Evolutionary conservation across 1,139 yeast species (phyloP), one percentile per base, ranked within the genome.

Genomic region (Geotrichum phurueaensis): DNA sequence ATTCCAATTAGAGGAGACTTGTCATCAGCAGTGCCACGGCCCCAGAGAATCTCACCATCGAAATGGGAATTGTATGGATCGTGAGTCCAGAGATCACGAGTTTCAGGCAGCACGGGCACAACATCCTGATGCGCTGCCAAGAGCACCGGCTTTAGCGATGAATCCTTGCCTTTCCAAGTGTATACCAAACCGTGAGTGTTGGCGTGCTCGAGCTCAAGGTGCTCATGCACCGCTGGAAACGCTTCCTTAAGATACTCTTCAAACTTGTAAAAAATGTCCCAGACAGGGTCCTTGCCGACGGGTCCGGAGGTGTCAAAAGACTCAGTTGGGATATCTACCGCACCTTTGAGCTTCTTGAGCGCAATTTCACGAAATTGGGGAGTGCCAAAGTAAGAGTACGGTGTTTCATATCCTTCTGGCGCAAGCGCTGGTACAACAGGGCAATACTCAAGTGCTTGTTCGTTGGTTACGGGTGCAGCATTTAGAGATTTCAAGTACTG

Each of bases 51-150:
- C 49, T 66, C 66, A 47, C 88, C 88, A 67, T 87, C 96, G 68
- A 76, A 87, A 68, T 80, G 79, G 2, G 88, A 96, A 9, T 79
- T 79, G 64, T 83, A 87, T 29, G 96, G 96, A 12, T 86, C 85
- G 67, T 83, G 79, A 2, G 76, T 78, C 96, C 96, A 89, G 56
- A 79, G 76, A 48, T 71, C 77, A 52, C 80, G 70, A 15, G 89
- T 81, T 25, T 78, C 84, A 33, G 74, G 71, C 67, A 84, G 85
- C n/a, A 88, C 87, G 0, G 96, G 96, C 15, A 89, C 96, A 3
- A 86, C 89, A 70, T 89, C 96, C 70, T 85, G 89, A 72, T 89
- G 96, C 2, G 94, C 91, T 73, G 85, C 81, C 52, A 88, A 75
- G 71, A 89, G 70, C 15, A 85, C 66, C 5, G 96, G 96, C 70